phyloP scores from a whole-genome alignment of 495 filamentous ascomycete species.

The Clohesyomyces aquaticus region DNA sequence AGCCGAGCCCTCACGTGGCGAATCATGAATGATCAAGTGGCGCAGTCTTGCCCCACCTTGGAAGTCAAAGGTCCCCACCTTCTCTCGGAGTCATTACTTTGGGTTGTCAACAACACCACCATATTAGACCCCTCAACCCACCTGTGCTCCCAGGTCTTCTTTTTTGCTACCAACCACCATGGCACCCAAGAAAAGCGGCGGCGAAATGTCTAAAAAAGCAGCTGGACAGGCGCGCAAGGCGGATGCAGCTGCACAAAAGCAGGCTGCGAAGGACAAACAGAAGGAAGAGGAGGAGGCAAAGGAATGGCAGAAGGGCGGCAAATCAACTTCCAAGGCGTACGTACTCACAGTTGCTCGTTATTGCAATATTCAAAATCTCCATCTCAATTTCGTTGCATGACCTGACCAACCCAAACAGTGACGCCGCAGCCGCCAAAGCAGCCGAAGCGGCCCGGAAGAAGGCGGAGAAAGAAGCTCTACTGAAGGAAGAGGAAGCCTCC shows the following conservation, averaged over 20 bases:
- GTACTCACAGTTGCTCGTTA: slow-evolving; percentile 33
- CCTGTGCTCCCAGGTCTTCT: no score
- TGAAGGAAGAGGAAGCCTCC: slow-evolving; percentile 79
- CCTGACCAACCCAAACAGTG: slow-evolving; percentile 54
- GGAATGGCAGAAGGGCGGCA: slow-evolving; percentile 84
- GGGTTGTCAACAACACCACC: no score
- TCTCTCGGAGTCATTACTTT: no score
- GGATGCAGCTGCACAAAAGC: slow-evolving; percentile 77
- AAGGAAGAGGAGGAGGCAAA: slow-evolving; percentile 68
- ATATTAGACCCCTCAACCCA: no score
- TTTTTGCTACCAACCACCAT: slow-evolving; percentile 42
- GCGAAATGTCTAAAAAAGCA: slow-evolving; percentile 79
- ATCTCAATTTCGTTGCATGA: background rate
- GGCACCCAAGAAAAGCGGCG: slow-evolving; percentile 67
- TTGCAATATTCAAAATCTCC: background rate
- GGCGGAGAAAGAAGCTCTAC: slow-evolving; percentile 79
- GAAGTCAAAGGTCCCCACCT: no score
- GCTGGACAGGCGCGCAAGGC: slow-evolving; percentile 92
- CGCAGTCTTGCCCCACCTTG: no score
- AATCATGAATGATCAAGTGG: no score
- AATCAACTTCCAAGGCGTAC: slow-evolving; percentile 83
- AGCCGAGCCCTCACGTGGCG: no score
- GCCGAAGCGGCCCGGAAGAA: slow-evolving; percentile 85
- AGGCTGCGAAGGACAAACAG: slow-evolving; percentile 70
- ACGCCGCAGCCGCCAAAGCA: slow-evolving; percentile 82